Percentiles rank a stretch among this genome's conserved stretches.
Evolutionary conservation across 169 alveolate species (phyloP).

Genomic region (Theileria parva): DNA sequence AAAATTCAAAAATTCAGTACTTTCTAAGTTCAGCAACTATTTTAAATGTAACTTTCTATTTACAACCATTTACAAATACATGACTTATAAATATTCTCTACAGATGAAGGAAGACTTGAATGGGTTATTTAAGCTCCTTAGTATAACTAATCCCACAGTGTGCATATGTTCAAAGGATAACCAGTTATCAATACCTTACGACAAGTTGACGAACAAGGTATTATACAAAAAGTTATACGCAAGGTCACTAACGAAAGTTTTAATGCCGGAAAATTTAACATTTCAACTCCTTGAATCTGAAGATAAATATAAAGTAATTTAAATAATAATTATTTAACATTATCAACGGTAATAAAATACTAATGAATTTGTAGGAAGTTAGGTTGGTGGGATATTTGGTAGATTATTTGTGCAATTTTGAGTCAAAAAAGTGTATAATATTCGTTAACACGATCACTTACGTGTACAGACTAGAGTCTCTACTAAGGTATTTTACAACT

Average conservation of each 20-base stretch:
- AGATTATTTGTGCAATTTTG: slow-evolving; percentile 33
- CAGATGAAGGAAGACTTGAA: slow-evolving; percentile 41
- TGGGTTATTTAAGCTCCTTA: slow-evolving; percentile 33
- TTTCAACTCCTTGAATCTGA: slow-evolving; percentile 42
- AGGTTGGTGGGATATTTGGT: slow-evolving; percentile 51
- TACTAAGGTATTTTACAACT: slow-evolving; percentile 32
- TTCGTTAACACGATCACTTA: slow-evolving; percentile 63
- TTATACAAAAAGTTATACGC: slow-evolving; percentile 22
- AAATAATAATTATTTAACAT: neutral
- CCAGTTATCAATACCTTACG: slow-evolving; percentile 47
- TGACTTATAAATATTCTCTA: neutral
- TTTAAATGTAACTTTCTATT: slow-evolving; percentile 25
- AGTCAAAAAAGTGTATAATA: slow-evolving; percentile 26
- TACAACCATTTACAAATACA: neutral
- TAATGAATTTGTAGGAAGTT: slow-evolving; percentile 35
- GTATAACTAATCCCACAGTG: slow-evolving; percentile 49
- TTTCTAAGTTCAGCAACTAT: slow-evolving; percentile 66
- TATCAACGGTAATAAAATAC: neutral
- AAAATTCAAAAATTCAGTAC: slow-evolving; percentile 10
- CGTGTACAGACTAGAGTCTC: slow-evolving; percentile 62
- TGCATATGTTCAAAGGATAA: slow-evolving; percentile 43
- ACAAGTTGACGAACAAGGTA: slow-evolving; percentile 21
- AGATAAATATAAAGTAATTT: slow-evolving; percentile 47
- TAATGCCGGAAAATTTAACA: slow-evolving; percentile 40
- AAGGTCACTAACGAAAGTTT: slow-evolving; percentile 14